Percentiles rank a stretch among this genome's conserved stretches.
phyloP scores from a whole-genome alignment of 1,139 yeast genomes.

The Yamadazyma buinensis region DNA sequence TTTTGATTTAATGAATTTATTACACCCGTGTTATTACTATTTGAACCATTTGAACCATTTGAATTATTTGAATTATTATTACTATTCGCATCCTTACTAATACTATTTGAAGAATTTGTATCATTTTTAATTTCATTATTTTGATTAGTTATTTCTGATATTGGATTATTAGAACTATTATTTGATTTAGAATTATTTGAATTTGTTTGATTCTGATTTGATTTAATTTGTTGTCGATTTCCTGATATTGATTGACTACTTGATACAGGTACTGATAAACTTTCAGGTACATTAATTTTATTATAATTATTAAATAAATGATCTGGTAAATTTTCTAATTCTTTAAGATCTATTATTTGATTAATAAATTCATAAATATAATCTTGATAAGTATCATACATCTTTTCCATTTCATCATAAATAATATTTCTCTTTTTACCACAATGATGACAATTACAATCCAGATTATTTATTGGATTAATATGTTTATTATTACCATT shows the following conservation, averaged over 20 bases:
- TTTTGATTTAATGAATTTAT: not conserved
- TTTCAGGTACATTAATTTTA: not conserved
- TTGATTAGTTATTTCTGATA: too few relatives aligned
- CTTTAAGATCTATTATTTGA: slow-evolving; percentile 39
- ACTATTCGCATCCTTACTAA: too few relatives aligned
- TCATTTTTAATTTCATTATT: too few relatives aligned
- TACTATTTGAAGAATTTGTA: too few relatives aligned
- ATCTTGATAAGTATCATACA: slow-evolving; percentile 58
- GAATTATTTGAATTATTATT: not conserved
- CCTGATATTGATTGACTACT: too few relatives aligned
- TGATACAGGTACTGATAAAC: too few relatives aligned
- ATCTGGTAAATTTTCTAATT: slow-evolving; percentile 38
- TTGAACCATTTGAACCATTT: not conserved
- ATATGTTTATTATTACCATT: slow-evolving; percentile 6
- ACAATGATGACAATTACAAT: slow-evolving; percentile 76
- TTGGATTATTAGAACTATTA: too few relatives aligned
- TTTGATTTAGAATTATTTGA: slow-evolving; percentile 15
- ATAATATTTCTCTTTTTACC: slow-evolving; percentile 72
- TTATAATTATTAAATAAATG: slow-evolving; percentile 39
- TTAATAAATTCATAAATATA: slow-evolving; percentile 40
- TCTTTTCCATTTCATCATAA: slow-evolving; percentile 67
- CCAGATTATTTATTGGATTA: slow-evolving; percentile 10
- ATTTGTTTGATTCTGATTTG: slow-evolving; percentile 29
- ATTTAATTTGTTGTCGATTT: too few relatives aligned
- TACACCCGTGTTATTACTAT: not conserved